These are phyloP conservation scores for Logfia minima DNA, from an alignment of 129 eudicot genomes.

Conservation along the genomic window DNA sequence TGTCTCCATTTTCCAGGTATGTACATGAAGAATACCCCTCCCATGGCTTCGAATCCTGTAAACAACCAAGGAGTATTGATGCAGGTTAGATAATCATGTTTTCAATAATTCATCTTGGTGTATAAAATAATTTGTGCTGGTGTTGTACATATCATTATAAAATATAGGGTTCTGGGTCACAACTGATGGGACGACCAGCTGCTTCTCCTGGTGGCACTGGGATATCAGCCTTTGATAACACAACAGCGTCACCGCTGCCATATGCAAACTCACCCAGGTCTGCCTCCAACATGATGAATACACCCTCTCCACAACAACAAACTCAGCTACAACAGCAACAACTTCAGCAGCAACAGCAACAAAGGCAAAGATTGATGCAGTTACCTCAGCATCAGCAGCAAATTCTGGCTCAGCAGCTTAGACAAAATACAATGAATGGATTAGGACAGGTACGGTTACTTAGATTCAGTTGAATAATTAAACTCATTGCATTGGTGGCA, in stretches of 20 bases:
- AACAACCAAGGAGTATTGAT: constrained; percentile 69
- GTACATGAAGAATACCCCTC: constrained; percentile 87
- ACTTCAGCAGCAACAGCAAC: constrained; percentile 51
- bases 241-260: constrained; percentile 77
- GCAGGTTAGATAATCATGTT: constrained; percentile 52
- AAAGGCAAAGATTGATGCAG: constrained; percentile 81
- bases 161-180: constrained; percentile 77
- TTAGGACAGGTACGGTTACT: constrained; percentile 62
- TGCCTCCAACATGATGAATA: constrained; percentile 71
- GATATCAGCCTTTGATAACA: constrained; percentile 66
- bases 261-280: constrained; percentile 88
- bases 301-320: constrained; percentile 97
- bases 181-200: constrained; percentile 73
- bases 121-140: not conserved
- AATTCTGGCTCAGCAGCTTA: constrained; percentile 71
- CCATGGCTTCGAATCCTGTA: constrained; percentile 52
- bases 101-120: not conserved
- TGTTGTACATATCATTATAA: not conserved
- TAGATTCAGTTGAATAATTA: not conserved
- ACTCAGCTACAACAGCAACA: constrained; percentile 62
- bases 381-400: constrained; percentile 86
- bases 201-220: constrained; percentile 83
- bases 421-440: constrained; percentile 80
- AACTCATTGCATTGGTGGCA: not conserved
- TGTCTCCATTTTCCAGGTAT: constrained; percentile 52